Evolutionary conservation across 2,329 filamentous ascomycete genomes (phyloP).

Genomic region (Atkinsonella hypoxylon): DNA sequence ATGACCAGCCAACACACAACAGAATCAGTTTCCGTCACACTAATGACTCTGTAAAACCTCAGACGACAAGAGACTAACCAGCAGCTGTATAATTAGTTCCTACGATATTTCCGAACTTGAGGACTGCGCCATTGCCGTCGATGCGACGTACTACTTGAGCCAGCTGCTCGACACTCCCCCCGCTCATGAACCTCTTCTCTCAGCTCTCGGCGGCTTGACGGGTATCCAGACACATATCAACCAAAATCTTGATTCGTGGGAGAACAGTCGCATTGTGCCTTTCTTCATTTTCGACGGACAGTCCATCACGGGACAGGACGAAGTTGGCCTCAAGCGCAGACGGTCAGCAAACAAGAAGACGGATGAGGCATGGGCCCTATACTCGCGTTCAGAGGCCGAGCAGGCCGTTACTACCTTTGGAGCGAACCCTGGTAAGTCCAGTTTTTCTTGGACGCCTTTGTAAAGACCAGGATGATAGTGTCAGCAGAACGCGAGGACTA

Average conservation of each 20-base stretch:
- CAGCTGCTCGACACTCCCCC: conserved; percentile 59
- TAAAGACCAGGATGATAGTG: background rate
- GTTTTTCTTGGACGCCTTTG: background rate
- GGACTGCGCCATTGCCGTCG: conserved; percentile 67
- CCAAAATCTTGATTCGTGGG: conserved; percentile 62
- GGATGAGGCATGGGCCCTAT: conserved; percentile 74
- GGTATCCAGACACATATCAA: conserved; percentile 66
- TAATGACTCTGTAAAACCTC: background rate
- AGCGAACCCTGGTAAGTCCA: conserved; percentile 50
- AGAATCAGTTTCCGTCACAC: background rate
- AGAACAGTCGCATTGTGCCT: conserved; percentile 57
- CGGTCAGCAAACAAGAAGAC: conserved; percentile 58
- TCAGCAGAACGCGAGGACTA: background rate
- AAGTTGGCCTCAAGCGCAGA: conserved; percentile 51
- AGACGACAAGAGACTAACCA: background rate
- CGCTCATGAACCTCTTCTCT: conserved; percentile 75
- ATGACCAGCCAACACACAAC: conserved; percentile 6
- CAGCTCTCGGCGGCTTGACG: conserved; percentile 80
- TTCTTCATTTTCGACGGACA: conserved; percentile 90
- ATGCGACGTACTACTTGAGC: conserved; percentile 81
- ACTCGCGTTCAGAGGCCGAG: conserved; percentile 67
- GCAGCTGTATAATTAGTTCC: conserved; percentile 25
- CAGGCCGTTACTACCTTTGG: conserved; percentile 82
- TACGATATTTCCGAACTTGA: conserved; percentile 59
- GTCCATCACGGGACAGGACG: conserved; percentile 63